Base-by-base conservation (phyloP, 345 rosid species). In the Alliaria petiolata region DNA sequence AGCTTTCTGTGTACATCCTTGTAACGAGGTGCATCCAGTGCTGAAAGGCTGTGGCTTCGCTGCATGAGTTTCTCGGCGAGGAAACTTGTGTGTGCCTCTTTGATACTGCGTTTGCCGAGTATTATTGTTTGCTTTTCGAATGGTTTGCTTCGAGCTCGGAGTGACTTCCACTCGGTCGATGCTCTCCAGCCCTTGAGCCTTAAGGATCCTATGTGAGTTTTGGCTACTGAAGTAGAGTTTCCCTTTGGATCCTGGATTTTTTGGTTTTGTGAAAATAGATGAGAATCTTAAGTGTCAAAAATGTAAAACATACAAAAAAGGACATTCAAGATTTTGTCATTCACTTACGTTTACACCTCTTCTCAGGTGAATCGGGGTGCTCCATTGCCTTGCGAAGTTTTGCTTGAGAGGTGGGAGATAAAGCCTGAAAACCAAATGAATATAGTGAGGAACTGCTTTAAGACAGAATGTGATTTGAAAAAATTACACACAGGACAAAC, bases 331-430 rank as follows among this genome's bases (percentile, higher is more conserved):
- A 44, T 11, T 15, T 68, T 33, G 17, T 13, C 44, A 9, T 80
- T 42, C 25, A 78, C 92, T 80, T 85, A 93, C 91, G 68, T 57
- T 75, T 76, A 67, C 57, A 67, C 50, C 62, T 82, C 44, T 83
- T 83, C 28, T 81, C 83, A 13, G 74, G 79, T 50, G 82, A 67
- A 50, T 74, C 82, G 0, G 62, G 44, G 35, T 74, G 78, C 65
- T 87, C 82, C 89, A 89, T 74, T 65, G 91, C 89, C 69, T 85
- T 80, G 56, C 87, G 50, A 50, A 93, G 87, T 76, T 78, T 80
- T 56, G 83, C 84, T 81, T 83, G 98, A 40, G 96, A 84, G 52
- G 76, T 67, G 22, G 97, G 96, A 73, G 98, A 93, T 71, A 93
- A 86, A 67, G 67, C 79, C 98, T 91, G 95, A 69, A 81, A 81